These are phyloP conservation scores for Alternaria arbusti DNA, from an alignment of 2,329 filamentous ascomycete genomes.

Conservation along the genomic window DNA sequence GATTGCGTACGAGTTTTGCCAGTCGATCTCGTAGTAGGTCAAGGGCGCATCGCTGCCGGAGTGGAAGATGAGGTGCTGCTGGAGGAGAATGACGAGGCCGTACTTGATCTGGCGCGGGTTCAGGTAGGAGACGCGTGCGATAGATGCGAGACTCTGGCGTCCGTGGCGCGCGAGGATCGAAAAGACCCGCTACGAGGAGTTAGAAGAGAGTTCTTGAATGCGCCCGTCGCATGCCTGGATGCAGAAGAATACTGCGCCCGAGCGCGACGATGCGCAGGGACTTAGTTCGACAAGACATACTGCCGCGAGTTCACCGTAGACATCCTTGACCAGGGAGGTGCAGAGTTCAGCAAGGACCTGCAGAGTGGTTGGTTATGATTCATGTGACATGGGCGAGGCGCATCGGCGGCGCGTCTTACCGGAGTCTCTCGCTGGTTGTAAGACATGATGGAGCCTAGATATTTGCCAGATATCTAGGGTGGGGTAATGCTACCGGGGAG, in stretches of 20 bases:
- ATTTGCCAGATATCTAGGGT: constrained; percentile 46
- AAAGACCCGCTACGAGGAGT: constrained; percentile 75
- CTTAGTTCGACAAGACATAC: constrained; percentile 58
- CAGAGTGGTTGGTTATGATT: constrained; percentile 50
- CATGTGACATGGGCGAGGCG: constrained; percentile 37
- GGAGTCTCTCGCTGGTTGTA: constrained; percentile 47
- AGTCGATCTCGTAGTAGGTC: constrained; percentile 85
- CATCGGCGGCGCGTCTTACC: constrained; percentile 30
- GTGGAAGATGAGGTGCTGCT: constrained; percentile 85
- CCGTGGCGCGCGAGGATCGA: constrained; percentile 78
- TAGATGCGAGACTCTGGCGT: constrained; percentile 72
- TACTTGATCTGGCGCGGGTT: constrained; percentile 77
- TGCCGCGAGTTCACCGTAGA: constrained; percentile 89
- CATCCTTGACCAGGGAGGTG: constrained; percentile 84
- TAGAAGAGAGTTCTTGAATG: constrained; percentile 12
- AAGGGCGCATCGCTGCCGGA: constrained; percentile 66
- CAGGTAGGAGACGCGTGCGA: constrained; percentile 76
- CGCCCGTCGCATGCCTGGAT: constrained; percentile 11
- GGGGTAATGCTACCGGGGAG: constrained; percentile 34
- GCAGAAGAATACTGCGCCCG: neutral
- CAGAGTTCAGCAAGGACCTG: constrained; percentile 88
- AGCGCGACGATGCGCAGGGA: neutral
- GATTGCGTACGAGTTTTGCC: constrained; percentile 79
- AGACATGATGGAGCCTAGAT: constrained; percentile 44
- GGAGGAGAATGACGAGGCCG: constrained; percentile 82